phyloP scores from a whole-genome alignment of 139 green algal genomes.

The Chlorella sp. region DNA sequence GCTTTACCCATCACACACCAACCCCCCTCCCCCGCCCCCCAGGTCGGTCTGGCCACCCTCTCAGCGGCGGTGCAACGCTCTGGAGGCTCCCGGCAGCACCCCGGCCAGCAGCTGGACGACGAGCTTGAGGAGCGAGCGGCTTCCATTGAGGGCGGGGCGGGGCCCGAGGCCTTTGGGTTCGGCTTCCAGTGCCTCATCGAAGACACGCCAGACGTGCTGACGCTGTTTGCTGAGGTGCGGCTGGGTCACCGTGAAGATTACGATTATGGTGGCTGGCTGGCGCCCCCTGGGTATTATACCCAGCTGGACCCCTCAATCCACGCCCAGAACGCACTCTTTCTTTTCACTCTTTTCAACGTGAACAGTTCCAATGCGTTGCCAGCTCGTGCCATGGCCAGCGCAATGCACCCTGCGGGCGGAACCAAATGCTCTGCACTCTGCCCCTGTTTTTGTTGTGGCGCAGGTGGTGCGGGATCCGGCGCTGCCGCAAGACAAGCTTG shows the following conservation, averaged over 20 bases:
- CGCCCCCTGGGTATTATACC: too few species aligned
- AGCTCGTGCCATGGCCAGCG: too few species aligned
- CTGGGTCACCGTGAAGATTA: not conserved
- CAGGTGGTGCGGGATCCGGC: conserved; percentile 57
- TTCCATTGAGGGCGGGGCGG: conserved; percentile 63
- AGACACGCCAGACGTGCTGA: conserved; percentile 60
- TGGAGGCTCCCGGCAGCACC: conserved; percentile 62
- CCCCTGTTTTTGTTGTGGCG: not conserved
- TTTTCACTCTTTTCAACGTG: too few species aligned
- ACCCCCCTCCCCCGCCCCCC: not conserved
- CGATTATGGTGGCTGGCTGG: too few species aligned
- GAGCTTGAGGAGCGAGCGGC: conserved; percentile 68
- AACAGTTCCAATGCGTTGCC: too few species aligned
- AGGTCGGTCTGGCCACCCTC: conserved; percentile 21
- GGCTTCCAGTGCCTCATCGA: conserved; percentile 70
- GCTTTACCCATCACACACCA: too few species aligned
- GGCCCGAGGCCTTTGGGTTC: conserved; percentile 52
- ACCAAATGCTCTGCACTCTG: not conserved
- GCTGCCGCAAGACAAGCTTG: conserved; percentile 62
- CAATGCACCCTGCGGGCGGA: too few species aligned
- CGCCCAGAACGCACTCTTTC: too few species aligned
- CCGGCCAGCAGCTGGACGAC: conserved; percentile 58
- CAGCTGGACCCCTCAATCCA: too few species aligned
- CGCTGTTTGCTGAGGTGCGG: conserved; percentile 58
- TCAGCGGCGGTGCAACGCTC: conserved; percentile 61